Evolutionary conservation across 768 basidiomycete genomes (phyloP).

Genomic region (Mycena chlorophos): DNA sequence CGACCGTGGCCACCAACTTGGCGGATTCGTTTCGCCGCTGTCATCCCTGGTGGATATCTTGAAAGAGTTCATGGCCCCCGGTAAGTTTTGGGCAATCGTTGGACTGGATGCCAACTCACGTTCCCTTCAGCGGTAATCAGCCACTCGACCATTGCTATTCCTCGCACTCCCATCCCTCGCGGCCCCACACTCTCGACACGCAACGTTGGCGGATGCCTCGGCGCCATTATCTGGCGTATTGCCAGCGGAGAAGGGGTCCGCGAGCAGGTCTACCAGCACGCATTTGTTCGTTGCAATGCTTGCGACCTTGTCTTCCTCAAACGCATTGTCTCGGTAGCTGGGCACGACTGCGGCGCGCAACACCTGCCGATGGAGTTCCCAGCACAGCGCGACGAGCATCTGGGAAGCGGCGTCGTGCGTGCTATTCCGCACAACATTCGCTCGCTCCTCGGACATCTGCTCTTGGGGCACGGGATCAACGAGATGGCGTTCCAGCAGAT

Average conservation of each 20-base stretch:
- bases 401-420: not conserved
- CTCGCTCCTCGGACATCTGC: not conserved
- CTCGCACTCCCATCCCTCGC: not conserved
- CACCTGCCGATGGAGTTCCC: not conserved
- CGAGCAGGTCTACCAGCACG: not conserved
- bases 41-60: not conserved
- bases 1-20: not conserved
- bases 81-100: not conserved
- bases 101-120: no score
- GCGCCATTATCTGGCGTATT: not conserved
- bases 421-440: not conserved
- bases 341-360: not conserved
- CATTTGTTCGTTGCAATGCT: not conserved
- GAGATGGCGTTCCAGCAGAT: no score
- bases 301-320: not conserved
- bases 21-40: not conserved
- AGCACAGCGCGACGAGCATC: not conserved
- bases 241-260: not conserved
- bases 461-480: no score
- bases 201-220: no score
- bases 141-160: not conserved
- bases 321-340: not conserved
- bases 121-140: no score
- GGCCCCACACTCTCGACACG: not conserved
- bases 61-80: not conserved